phyloP scores from a whole-genome alignment of 2,329 filamentous ascomycete species.

The Tolypocladium ophioglossoides region DNA sequence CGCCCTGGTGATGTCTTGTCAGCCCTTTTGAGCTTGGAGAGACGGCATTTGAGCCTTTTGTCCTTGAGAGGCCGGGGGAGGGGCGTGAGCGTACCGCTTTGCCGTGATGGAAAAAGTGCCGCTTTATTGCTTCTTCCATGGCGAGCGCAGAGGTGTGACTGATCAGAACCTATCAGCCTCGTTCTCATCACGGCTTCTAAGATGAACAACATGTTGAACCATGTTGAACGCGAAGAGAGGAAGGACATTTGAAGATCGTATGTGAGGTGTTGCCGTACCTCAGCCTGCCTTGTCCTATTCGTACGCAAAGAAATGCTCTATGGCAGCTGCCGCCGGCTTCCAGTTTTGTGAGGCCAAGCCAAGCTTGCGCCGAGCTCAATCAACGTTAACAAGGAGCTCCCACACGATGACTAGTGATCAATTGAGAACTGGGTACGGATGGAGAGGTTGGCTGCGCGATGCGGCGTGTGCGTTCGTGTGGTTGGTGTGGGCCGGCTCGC shows the following conservation, averaged over 20 bases:
- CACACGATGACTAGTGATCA: neutral
- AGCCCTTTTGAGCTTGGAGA: neutral
- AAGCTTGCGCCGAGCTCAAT: neutral
- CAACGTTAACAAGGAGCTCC: neutral
- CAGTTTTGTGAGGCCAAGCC: neutral
- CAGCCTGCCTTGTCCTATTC: neutral
- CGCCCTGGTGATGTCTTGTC: constrained; percentile 13
- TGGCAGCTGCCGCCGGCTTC: neutral
- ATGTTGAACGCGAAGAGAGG: neutral
- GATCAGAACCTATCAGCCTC: neutral
- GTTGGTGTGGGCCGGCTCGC: neutral
- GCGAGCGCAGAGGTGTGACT: neutral
- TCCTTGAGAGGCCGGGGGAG: neutral
- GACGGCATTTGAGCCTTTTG: neutral
- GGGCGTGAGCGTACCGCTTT: constrained; percentile 15
- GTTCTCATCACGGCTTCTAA: neutral
- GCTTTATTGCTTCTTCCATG: constrained; percentile 36
- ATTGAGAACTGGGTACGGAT: neutral
- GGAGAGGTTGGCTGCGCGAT: neutral
- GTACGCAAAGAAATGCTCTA: neutral
- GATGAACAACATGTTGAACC: neutral
- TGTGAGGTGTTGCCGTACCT: neutral
- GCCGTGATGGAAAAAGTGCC: constrained; percentile 41
- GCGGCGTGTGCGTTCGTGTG: neutral
- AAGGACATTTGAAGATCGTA: neutral